These are phyloP conservation scores for Lathyrus oleraceus DNA, from an alignment of 306 rosid species.

Conservation along the genomic window DNA sequence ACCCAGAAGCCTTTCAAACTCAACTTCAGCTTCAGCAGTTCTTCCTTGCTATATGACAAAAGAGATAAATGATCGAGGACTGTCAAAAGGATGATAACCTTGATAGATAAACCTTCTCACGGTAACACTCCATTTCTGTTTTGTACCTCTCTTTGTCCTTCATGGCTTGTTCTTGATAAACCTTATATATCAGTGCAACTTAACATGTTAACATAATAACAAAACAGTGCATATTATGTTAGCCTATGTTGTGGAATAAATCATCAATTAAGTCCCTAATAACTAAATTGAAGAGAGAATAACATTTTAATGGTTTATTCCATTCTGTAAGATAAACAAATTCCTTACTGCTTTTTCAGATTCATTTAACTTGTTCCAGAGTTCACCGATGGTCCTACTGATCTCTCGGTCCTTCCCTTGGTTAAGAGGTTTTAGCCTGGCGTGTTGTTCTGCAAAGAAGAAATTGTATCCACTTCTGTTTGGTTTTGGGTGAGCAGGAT, in stretches of 20 bases:
- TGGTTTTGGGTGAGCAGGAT: slow-evolving; percentile 91
- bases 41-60: no score
- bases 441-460: slow-evolving; percentile 94
- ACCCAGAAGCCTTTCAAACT: no score
- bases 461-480: slow-evolving; percentile 95
- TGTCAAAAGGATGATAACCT: no score
- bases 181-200: slow-evolving; percentile 43
- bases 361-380: no score
- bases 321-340: no score
- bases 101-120: no score
- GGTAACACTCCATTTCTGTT: slow-evolving; percentile 80
- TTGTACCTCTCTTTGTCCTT: slow-evolving; percentile 83
- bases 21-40: no score
- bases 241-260: not conserved
- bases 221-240: not conserved
- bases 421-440: no score
- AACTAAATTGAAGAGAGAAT: not conserved
- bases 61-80: no score
- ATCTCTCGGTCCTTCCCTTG: no score
- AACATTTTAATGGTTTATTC: not conserved
- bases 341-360: no score
- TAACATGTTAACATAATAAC: not conserved
- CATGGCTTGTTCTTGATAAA: slow-evolving; percentile 84
- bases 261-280: not conserved
- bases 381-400: no score